These are phyloP conservation scores for Komagataella mondaviorum DNA, from an alignment of 805 yeast species.

Conservation along the genomic window DNA sequence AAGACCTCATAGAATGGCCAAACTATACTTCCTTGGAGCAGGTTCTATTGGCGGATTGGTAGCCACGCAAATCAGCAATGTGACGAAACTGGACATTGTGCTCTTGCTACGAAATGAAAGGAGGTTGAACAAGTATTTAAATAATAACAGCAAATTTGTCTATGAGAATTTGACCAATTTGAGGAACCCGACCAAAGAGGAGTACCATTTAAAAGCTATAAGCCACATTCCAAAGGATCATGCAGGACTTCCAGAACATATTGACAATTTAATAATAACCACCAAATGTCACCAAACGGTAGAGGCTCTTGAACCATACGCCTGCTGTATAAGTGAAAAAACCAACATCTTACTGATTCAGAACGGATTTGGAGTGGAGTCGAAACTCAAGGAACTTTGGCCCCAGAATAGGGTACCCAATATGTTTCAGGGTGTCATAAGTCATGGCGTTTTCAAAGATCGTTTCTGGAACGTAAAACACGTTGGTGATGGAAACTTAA, in stretches of 20 bases:
- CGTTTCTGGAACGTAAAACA: slow-evolving; percentile 36
- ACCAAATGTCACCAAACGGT: slow-evolving; percentile 73
- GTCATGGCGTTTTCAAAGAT: slow-evolving; percentile 68
- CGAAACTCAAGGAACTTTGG: slow-evolving; percentile 28
- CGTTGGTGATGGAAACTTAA: slow-evolving; percentile 60
- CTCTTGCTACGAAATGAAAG: slow-evolving; percentile 12
- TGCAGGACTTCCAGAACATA: slow-evolving; percentile 2
- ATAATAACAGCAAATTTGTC: slow-evolving; percentile 12
- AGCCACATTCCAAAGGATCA: slow-evolving; percentile 9
- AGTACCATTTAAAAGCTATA: neutral
- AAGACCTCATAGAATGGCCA: slow-evolving; percentile 1
- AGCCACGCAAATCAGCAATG: slow-evolving; percentile 10
- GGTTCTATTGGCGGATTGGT: slow-evolving; percentile 21
- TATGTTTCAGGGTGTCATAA: slow-evolving; percentile 60
- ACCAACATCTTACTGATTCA: slow-evolving; percentile 63
- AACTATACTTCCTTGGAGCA: slow-evolving; percentile 17
- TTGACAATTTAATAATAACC: slow-evolving; percentile 40
- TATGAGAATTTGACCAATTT: slow-evolving; percentile 5
- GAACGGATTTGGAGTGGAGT: slow-evolving; percentile 72
- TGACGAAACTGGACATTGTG: slow-evolving; percentile 12
- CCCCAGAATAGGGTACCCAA: slow-evolving; percentile 51
- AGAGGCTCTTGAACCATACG: slow-evolving; percentile 43
- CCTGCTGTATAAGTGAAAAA: slow-evolving; percentile 29
- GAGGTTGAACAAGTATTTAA: slow-evolving; percentile 7
- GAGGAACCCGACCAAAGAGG: neutral